Evolutionary conservation across 108 stramenopile species (phyloP).

Genomic region (Nitzschia sp.): DNA sequence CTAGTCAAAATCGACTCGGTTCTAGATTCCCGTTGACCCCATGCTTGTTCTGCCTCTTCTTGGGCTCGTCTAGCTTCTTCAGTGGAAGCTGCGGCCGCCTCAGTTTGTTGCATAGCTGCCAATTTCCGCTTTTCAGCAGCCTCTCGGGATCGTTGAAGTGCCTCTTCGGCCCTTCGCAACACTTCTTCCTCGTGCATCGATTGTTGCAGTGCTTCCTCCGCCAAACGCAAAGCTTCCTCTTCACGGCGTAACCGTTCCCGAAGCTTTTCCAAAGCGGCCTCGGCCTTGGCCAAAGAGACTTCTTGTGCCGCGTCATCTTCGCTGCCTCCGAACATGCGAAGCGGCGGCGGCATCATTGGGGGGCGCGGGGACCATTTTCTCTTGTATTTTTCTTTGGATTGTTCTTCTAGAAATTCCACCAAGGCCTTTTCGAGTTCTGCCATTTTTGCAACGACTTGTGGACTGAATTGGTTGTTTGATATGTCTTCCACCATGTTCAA

Average conservation of each 20-base stretch:
- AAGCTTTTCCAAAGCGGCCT: constrained; percentile 14
- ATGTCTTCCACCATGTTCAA: constrained; percentile 31
- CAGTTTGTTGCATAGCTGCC: constrained; percentile 10
- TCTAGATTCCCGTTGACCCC: neutral
- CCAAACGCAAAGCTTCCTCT: constrained; percentile 22
- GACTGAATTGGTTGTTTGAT: constrained; percentile 15
- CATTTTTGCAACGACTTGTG: constrained; percentile 25
- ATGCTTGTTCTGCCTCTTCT: constrained; percentile 2
- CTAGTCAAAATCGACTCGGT: no score
- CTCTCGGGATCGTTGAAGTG: constrained; percentile 29
- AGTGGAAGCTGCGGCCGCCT: neutral
- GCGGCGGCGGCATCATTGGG: constrained; percentile 8
- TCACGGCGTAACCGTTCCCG: constrained; percentile 1
- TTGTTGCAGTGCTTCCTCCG: constrained; percentile 20
- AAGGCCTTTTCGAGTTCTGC: constrained; percentile 23
- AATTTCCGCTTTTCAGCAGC: constrained; percentile 26
- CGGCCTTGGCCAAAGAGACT: constrained; percentile 9
- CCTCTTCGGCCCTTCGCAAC: constrained; percentile 15
- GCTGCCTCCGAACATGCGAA: neutral
- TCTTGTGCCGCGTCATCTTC: neutral
- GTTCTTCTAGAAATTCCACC: constrained; percentile 12
- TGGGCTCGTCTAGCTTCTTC: neutral
- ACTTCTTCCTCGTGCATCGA: constrained; percentile 5
- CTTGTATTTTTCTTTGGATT: neutral
- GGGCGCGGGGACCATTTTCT: constrained; percentile 9